These are phyloP conservation scores for Neoascochyta sp. DNA, from an alignment of 2,329 filamentous ascomycete species.

Conservation along the genomic window DNA sequence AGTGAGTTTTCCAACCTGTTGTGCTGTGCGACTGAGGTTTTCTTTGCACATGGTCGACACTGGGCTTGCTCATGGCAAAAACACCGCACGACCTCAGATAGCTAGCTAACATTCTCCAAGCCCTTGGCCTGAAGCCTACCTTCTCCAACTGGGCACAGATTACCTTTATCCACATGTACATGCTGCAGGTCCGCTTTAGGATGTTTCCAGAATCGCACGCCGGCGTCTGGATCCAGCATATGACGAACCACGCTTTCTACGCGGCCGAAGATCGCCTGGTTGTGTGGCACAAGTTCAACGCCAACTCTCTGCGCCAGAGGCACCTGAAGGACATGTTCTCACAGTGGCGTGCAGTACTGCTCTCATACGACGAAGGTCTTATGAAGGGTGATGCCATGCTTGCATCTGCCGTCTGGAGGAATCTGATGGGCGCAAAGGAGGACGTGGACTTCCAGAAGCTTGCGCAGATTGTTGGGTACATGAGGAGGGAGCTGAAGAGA, in stretches of 20 bases:
- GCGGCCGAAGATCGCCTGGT: constrained; percentile 82
- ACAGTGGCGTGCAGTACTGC: constrained; percentile 83
- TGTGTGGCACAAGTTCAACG: constrained; percentile 65
- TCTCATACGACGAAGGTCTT: constrained; percentile 80
- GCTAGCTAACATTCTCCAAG: constrained; percentile 46
- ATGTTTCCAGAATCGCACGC: constrained; percentile 68
- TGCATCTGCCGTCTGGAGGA: constrained; percentile 85
- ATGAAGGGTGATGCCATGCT: constrained; percentile 73
- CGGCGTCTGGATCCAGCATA: constrained; percentile 78
- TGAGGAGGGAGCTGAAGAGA: constrained; percentile 55
- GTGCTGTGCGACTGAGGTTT: no score
- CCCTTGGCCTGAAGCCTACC: constrained; percentile 73
- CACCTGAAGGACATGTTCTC: constrained; percentile 83
- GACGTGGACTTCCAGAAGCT: constrained; percentile 60
- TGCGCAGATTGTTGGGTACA: constrained; percentile 60
- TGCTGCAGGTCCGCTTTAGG: constrained; percentile 78
- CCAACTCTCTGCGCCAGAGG: constrained; percentile 54
- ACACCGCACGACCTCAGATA: background rate
- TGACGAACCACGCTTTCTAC: constrained; percentile 94
- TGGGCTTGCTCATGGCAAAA: no score
- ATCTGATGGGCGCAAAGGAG: constrained; percentile 74
- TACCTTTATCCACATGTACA: constrained; percentile 93
- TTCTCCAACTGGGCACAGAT: constrained; percentile 97
- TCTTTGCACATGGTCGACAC: no score
- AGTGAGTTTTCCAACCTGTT: constrained; percentile 50